A percentile compares a stretch with the other conserved stretches of the same genome.
phyloP scores from a whole-genome alignment of 108 stramenopile species.

The Cyclotella sp. region DNA sequence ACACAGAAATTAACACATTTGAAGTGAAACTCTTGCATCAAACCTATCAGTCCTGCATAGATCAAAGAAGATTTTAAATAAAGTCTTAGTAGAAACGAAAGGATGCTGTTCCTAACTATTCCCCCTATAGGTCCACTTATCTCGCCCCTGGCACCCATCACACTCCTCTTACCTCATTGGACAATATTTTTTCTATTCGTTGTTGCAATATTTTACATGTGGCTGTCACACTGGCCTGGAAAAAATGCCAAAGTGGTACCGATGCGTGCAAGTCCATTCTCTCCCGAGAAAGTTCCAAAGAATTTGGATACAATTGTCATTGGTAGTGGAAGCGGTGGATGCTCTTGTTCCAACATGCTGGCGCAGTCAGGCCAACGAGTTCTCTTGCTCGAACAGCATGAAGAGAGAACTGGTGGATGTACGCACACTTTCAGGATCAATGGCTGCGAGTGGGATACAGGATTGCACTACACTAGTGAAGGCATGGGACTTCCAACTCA shows the following conservation, averaged over 20 bases:
- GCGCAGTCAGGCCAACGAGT: constrained; percentile 67
- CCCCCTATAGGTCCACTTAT: background rate
- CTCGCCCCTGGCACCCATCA: constrained; percentile 11
- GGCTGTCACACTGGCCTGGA: constrained; percentile 42
- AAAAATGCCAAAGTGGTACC: constrained; percentile 30
- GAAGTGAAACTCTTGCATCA: too few species aligned
- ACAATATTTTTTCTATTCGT: constrained; percentile 12
- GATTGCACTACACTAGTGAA: constrained; percentile 60
- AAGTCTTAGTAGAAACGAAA: background rate
- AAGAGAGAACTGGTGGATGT: constrained; percentile 60
- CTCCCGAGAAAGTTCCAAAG: constrained; percentile 46
- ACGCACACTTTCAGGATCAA: constrained; percentile 58
- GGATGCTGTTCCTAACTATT: constrained; percentile 5
- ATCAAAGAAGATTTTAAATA: too few species aligned
- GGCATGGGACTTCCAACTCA: constrained; percentile 50
- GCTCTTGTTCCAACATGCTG: constrained; percentile 64
- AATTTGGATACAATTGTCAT: constrained; percentile 72
- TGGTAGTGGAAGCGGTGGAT: constrained; percentile 74
- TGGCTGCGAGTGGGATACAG: constrained; percentile 63
- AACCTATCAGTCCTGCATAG: too few species aligned
- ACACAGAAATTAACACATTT: too few species aligned
- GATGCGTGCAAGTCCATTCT: constrained; percentile 52
- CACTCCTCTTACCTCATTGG: constrained; percentile 29
- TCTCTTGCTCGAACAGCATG: constrained; percentile 76
- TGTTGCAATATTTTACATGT: constrained; percentile 21